phyloP scores from a whole-genome alignment of 164 flowering plant genomes.

The Sextonia rubra region DNA sequence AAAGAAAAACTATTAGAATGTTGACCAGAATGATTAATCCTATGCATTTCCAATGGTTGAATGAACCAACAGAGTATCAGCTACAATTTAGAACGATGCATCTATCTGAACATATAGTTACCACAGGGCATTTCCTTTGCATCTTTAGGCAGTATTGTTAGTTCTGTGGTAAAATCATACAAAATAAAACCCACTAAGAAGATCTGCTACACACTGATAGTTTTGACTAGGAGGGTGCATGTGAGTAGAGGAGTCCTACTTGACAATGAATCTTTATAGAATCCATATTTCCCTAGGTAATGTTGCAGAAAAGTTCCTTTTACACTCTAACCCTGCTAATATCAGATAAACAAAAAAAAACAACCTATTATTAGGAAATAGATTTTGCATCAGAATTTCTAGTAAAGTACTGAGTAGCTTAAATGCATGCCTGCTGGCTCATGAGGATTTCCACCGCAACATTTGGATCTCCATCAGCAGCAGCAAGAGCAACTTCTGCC shows the following conservation, averaged over 20 bases:
- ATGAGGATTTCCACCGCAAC: constrained; percentile 90
- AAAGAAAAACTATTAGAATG: too few relatives aligned
- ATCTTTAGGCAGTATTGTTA: neutral
- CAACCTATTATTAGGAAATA: neutral
- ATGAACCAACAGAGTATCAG: too few relatives aligned
- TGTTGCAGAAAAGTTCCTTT: neutral
- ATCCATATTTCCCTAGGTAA: neutral
- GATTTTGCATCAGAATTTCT: neutral
- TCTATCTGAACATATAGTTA: too few relatives aligned
- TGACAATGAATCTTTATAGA: neutral
- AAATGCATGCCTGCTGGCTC: constrained; percentile 69
- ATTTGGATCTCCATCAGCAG: constrained; percentile 84
- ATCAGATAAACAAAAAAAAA: neutral
- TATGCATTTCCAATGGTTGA: too few relatives aligned
- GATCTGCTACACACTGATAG: neutral
- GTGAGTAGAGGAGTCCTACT: neutral
- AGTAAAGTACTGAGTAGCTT: neutral
- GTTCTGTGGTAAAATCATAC: too few relatives aligned
- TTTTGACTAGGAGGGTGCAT: neutral
- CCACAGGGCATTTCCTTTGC: neutral
- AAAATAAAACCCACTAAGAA: neutral
- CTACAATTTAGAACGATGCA: too few relatives aligned
- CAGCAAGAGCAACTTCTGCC: constrained; percentile 91
- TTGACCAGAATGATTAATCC: too few relatives aligned
- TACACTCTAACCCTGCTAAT: constrained; percentile 14